Evolutionary conservation across 2,329 filamentous ascomycete species (phyloP), one percentile per base, ranked within the genome.

Genomic region (Hymenoscyphus salicellus): DNA sequence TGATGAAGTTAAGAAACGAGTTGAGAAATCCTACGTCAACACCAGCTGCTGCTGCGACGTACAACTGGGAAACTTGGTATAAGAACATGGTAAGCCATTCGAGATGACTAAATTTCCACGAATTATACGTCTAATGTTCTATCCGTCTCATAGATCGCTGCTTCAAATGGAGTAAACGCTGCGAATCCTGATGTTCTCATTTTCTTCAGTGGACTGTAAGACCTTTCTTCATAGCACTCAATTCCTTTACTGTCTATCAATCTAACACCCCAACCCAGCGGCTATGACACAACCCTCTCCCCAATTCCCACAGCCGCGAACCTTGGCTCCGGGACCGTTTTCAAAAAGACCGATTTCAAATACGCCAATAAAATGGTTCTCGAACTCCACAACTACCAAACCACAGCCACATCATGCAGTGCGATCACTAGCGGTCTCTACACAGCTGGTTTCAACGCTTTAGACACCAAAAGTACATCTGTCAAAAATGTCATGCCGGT

Each of bases 351-450:
- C 0, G 70, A 75, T 58, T 80, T 79, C 68, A 62, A 65, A 5
- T 81, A 77, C 64, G 69, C 72, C 0, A 71, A 81, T 62, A 81
- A 81, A 63, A 71, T 81, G 2, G 79, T 79, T 1, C 75, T 81
- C 6, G 80, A 82, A 63, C 67, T 82, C 5, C 80, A 82, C 72
- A 81, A 80, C 64, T 82, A 82, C 69, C 75, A 79, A 16, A 78
- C 75, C 70, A 70, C 69, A 0, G 73, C 76, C 0, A 78, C 74
- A 0, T 73, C 73, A 41, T 82, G 80, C 62, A 71, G 70, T 16
- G 65, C 71, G 30, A 74, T 81, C 8, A 73, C 75, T 14, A 65
- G 68, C 32, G 71, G 72, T 1, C 68, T 81, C 0, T 77, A 76
- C 66, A 74, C 74, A 38, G 74, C 73, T 17, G 80, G 79, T 0